Evolutionary conservation across 768 basidiomycete genomes (phyloP).

Genomic region (Termitomyces sp.): DNA sequence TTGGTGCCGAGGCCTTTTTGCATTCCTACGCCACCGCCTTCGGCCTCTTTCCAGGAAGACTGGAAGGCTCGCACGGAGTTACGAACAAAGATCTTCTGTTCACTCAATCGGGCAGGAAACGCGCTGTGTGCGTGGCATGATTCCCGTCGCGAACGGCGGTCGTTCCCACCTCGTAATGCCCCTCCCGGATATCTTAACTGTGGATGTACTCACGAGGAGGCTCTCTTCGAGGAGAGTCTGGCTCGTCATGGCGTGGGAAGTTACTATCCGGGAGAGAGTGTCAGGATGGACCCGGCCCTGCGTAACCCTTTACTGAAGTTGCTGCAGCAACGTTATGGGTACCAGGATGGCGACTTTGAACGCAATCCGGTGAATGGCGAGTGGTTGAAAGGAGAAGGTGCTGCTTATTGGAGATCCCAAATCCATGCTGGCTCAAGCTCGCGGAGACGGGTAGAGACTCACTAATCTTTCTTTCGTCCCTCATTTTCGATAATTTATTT

Average conservation of each 20-base stretch:
- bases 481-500: background rate
- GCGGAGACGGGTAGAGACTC: conserved; percentile 28
- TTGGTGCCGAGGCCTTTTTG: background rate
- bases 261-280: conserved; percentile 78
- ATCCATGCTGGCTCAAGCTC: conserved; percentile 26
- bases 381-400: conserved; percentile 68
- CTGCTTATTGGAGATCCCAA: conserved; percentile 56
- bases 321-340: conserved; percentile 66
- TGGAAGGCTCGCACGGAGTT: conserved; percentile 75
- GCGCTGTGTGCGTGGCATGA: conserved; percentile 90
- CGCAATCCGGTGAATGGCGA: conserved; percentile 54
- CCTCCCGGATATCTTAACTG: conserved; percentile 78
- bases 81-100: conserved; percentile 67
- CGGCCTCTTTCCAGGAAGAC: conserved; percentile 46
- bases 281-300: conserved; percentile 85
- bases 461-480: conserved; percentile 8
- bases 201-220: conserved; percentile 80
- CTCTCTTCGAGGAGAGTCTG: conserved; percentile 82
- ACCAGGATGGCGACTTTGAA: conserved; percentile 85
- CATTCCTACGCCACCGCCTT: conserved; percentile 27
- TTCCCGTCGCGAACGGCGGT: conserved; percentile 75
- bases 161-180: conserved; percentile 74
- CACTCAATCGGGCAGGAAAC: conserved; percentile 82
- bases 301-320: conserved; percentile 75
- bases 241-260: conserved; percentile 74